Base-by-base conservation (phyloP, 2,329 filamentous ascomycete species). In the Colletotrichum sp. region DNA sequence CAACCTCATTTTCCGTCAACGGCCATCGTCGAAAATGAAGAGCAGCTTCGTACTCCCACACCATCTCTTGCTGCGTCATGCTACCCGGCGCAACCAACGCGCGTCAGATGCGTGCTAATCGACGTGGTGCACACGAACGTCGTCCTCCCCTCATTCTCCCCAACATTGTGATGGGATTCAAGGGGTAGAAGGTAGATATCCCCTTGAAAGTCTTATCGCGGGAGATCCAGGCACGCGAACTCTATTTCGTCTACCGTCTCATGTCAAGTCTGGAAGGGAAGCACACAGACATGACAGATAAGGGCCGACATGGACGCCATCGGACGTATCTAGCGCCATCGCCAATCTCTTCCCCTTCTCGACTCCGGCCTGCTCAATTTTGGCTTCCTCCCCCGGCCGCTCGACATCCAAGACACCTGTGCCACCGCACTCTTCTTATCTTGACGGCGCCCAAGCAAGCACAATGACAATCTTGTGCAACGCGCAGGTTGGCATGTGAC, bases 231-330 rank as follows among this genome's bases (percentile, higher is more conserved):
- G 55, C n/a, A 62, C 61, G 38, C 27, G 27, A 66, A 73, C 67
- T 70, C 18, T 66, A 70, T 62, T 66, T 43, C 54, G 54, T 65
- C 67, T 31, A 62, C 71, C 71, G 67, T 73, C 71, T 70, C 67
- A 66, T 66, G 31, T 70, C 31, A 5, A 18, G n/a, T 27, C 33
- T 11, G n/a, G 33, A 38, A 38, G 57, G 47, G 18, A 43, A 36
- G 31, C 66, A 64, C 70, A 73, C 51, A 15, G 70, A 34, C 70
- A 58, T 58, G 43, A 38, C 36, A 54, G 36, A n/a, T 57, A n/a
- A 18, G 29, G 62, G 38, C 21, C 15, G 16, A 24, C 38, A 61
- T 57, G 67, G 38, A 15, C 38, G 16, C 43, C 54, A 29, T 36
- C 21, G 36, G 29, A 54, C 31, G 29, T 43, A 36, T n/a, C 21